Evolutionary conservation across 2,329 filamentous ascomycete genomes (phyloP), one percentile per base, ranked within the genome.

Genomic region (Fusarium sterilihyphosum): DNA sequence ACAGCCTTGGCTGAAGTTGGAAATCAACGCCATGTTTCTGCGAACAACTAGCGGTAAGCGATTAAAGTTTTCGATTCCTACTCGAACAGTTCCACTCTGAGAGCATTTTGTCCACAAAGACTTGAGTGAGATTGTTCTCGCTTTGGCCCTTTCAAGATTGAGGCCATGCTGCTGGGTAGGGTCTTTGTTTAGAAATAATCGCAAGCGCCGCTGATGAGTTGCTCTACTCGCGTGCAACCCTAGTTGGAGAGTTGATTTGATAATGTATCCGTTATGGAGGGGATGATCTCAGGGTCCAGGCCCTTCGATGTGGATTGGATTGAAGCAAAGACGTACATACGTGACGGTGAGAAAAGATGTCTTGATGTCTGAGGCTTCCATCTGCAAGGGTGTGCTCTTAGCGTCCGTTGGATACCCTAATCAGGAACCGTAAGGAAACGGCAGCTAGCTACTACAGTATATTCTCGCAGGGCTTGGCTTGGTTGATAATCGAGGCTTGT

Each of bases 251-350:
- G 67, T 70, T 70, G 58, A 67, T 75, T 74, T 77, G 65, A 73
- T 77, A 68, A 77, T 76, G 65, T 62, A 47, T 66, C 56, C 52
- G 61, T 61, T 46, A 56, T 65, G 54, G 73, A 73, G 70, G 70
- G 62, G 76, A 72, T 73, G 75, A 78, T 78, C 76, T 71, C 72
- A 70, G 65, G 76, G 76, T 78, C 76, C 67, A 77, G 76, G 76
- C 76, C 76, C 73, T 77, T 78, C 76, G 73, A 78, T 70, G 63
- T 74, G 71, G 66, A 65, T 70, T 74, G 71, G 64, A 65, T 70
- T 70, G 56, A 41, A 50, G 57, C 31, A 56, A 57, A 57, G 70
- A 63, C 52, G 26, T 49, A 66, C 47, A 8, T 44, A 49, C 46
- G 56, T 68, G 73, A 78, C 67, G 69, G 72, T 67, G 73, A 60